Evolutionary conservation across 2,329 filamentous ascomycete species (phyloP).

Genomic region (Talaromyces sp.): DNA sequence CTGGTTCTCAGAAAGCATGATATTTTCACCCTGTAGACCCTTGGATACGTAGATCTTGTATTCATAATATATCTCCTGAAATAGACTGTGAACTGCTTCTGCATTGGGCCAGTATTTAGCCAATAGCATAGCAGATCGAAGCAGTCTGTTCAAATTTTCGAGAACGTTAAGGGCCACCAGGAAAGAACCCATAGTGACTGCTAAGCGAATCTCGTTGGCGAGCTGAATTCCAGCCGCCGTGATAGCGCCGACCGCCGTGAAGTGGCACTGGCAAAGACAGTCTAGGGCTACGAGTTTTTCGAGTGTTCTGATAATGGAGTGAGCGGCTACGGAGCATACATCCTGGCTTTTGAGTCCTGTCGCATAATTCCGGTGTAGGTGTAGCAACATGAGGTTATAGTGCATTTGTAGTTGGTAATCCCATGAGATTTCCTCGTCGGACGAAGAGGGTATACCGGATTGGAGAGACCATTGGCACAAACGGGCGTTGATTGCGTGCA

Average conservation of each 20-base stretch:
- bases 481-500: neutral
- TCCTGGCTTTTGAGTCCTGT: neutral
- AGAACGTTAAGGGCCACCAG: neutral
- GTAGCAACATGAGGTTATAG: slow-evolving; percentile 4
- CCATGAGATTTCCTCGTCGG: neutral
- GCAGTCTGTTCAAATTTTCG: slow-evolving; percentile 1
- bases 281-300: neutral
- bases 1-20: neutral
- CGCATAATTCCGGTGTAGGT: neutral
- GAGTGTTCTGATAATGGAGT: neutral
- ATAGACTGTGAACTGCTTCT: slow-evolving; percentile 2
- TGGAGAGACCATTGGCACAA: neutral
- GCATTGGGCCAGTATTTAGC: neutral
- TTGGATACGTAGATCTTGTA: neutral
- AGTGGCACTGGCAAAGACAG: slow-evolving; percentile 9
- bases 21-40: neutral
- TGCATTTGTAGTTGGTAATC: slow-evolving; percentile 5
- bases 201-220: neutral
- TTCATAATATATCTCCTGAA: neutral
- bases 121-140: neutral
- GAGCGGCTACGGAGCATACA: slow-evolving; percentile 8
- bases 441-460: slow-evolving; percentile 1
- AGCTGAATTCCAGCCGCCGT: slow-evolving; percentile 10
- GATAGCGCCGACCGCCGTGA: neutral
- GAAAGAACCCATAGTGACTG: neutral